phyloP scores from a whole-genome alignment of 2,329 filamentous ascomycete species.

The Claviceps paspali region DNA sequence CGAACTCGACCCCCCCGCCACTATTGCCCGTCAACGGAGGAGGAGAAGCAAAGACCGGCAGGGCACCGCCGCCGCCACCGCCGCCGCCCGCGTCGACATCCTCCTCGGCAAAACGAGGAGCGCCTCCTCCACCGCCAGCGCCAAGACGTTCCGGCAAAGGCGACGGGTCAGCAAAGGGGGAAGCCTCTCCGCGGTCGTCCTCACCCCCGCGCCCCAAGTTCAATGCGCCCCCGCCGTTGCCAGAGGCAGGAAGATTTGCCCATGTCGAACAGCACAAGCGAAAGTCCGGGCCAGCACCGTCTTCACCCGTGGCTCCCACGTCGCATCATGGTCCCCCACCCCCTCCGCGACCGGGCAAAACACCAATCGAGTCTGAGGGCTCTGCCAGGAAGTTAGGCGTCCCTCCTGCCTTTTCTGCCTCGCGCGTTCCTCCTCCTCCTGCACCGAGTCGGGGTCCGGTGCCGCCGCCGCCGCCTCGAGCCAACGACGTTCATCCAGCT shows the following conservation, averaged over 20 bases:
- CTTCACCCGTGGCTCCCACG: no score
- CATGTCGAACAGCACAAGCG: conserved; percentile 28
- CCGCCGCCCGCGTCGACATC: conserved; percentile 9
- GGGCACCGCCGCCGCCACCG: conserved; percentile 21
- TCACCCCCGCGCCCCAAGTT: conserved; percentile 49
- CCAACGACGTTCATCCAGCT: conserved; percentile 14
- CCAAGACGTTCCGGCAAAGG: conserved; percentile 41
- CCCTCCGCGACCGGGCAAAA: conserved; percentile 44
- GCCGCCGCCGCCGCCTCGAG: conserved; percentile 43
- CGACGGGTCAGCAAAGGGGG: conserved; percentile 51
- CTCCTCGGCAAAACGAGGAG: conserved; percentile 9
- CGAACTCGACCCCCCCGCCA: conserved; percentile 11
- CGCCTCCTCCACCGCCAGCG: conserved; percentile 26
- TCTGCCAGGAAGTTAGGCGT: conserved; percentile 50
- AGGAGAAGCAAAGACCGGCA: conserved; percentile 14
- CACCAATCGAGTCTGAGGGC: conserved; percentile 47
- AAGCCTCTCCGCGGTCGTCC: conserved; percentile 51
- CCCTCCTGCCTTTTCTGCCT: conserved; percentile 63
- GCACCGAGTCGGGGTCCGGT: conserved; percentile 56
- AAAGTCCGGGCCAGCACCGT: no score
- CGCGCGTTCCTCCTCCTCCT: conserved; percentile 61
- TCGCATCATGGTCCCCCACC: conserved; percentile 18
- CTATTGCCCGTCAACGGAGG: conserved; percentile 18
- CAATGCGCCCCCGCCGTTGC: conserved; percentile 71
- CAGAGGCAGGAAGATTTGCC: conserved; percentile 80